Evolutionary conservation across 768 basidiomycete genomes (phyloP).

Genomic region (Suillus lakei): DNA sequence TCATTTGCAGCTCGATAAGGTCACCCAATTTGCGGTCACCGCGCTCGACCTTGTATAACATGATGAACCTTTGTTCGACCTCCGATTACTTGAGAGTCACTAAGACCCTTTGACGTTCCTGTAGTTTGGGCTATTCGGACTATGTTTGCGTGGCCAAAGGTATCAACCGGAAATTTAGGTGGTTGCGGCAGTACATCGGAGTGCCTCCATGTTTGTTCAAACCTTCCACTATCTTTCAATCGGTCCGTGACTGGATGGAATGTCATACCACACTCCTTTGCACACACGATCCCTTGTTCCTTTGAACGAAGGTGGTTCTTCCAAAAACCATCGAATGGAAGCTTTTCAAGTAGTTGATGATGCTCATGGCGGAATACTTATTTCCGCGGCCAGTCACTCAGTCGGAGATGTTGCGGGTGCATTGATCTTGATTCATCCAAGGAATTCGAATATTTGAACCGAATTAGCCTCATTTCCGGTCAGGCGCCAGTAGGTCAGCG

Average conservation of each 20-base stretch:
- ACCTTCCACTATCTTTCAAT: background rate
- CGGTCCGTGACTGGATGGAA: background rate
- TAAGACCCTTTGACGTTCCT: background rate
- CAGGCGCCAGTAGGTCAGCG: background rate
- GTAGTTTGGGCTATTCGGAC: background rate
- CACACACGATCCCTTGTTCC: background rate
- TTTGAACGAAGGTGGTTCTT: background rate
- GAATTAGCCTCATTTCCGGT: constrained; percentile 2
- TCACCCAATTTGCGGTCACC: background rate
- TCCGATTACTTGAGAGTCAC: background rate
- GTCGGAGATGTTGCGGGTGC: background rate
- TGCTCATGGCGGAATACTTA: constrained; percentile 8
- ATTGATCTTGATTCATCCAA: background rate
- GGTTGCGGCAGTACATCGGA: background rate
- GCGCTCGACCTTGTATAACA: background rate
- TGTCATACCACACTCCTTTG: background rate
- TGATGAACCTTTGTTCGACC: background rate
- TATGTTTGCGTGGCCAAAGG: background rate
- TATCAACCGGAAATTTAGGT: background rate
- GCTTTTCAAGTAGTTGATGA: background rate
- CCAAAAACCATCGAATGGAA: background rate
- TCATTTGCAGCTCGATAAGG: background rate
- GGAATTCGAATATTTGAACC: background rate
- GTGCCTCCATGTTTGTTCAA: background rate
- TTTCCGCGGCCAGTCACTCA: constrained; percentile 8